Evolutionary conservation across 2,329 filamentous ascomycete species (phyloP).

Genomic region (Fusarium coffeatum): DNA sequence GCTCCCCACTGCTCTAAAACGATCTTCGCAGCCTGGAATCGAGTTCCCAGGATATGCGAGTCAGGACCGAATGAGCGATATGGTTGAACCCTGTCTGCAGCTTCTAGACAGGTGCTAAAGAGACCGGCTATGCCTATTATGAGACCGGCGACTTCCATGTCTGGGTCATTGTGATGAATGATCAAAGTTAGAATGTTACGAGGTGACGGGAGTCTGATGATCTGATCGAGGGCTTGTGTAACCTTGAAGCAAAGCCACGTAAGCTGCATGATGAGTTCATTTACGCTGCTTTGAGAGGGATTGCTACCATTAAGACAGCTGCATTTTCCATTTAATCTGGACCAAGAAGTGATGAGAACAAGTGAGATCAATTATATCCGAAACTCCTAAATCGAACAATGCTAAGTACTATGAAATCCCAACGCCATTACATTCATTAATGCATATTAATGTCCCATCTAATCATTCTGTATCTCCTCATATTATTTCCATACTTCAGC

Average conservation of each 20-base stretch:
- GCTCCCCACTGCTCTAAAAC: conserved; percentile 41
- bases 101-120: conserved; percentile 40
- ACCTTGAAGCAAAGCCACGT: not conserved
- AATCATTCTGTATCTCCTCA: not conserved
- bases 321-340: fast-evolving
- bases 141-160: not conserved
- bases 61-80: conserved; percentile 38
- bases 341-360: not conserved
- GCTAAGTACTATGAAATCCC: not conserved
- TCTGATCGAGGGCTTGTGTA: not conserved
- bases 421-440: not conserved
- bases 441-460: not conserved
- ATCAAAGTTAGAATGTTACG: not conserved
- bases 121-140: conserved; percentile 2
- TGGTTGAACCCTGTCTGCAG: conserved; percentile 20
- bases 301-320: not conserved
- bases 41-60: conserved; percentile 22
- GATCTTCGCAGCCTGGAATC: conserved; percentile 31
- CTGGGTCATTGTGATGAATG: too few relatives aligned
- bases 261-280: not conserved
- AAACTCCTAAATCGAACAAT: not conserved
- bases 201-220: not conserved
- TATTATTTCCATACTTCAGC: not conserved
- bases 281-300: not conserved
- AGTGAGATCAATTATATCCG: not conserved